Evolutionary conservation across 176 grass and related monocot genomes (phyloP).

Genomic region (Puccinellia tenuiflora): DNA sequence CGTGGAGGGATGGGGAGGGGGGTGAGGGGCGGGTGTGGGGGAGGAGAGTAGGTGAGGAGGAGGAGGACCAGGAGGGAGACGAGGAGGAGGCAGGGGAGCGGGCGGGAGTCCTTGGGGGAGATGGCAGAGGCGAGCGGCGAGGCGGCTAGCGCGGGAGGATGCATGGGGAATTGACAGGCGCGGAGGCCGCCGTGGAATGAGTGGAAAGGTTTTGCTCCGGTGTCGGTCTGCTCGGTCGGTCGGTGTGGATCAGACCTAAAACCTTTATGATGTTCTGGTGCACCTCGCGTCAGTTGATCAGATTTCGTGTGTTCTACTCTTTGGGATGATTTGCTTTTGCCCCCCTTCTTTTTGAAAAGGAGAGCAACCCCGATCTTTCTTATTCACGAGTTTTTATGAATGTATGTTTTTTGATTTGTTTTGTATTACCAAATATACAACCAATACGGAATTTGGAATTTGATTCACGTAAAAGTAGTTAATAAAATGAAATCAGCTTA

Average conservation of each 20-base stretch:
- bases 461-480: too few relatives aligned
- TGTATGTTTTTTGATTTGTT: too few relatives aligned
- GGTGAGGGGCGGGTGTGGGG: slow-evolving; percentile 20
- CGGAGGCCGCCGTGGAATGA: background rate
- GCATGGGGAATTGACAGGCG: background rate
- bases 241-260: too few relatives aligned
- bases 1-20: slow-evolving; percentile 8
- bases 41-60: slow-evolving; percentile 37
- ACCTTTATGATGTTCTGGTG: background rate
- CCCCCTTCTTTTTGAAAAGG: too few relatives aligned
- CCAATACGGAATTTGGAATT: too few relatives aligned
- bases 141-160: slow-evolving; percentile 28
- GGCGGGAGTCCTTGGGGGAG: slow-evolving; percentile 68
- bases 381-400: too few relatives aligned
- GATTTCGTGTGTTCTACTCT: background rate
- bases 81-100: slow-evolving; percentile 68
- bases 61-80: slow-evolving; percentile 65
- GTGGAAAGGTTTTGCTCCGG: too few relatives aligned
- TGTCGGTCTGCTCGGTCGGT: too few relatives aligned
- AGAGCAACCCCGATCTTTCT: too few relatives aligned
- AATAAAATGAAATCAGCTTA: too few relatives aligned
- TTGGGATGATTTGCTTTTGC: too few relatives aligned
- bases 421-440: too few relatives aligned
- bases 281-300: background rate
- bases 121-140: slow-evolving; percentile 13